Base-by-base conservation (phyloP, 83 land plant species). In the Diphasiastrum complanatum region DNA sequence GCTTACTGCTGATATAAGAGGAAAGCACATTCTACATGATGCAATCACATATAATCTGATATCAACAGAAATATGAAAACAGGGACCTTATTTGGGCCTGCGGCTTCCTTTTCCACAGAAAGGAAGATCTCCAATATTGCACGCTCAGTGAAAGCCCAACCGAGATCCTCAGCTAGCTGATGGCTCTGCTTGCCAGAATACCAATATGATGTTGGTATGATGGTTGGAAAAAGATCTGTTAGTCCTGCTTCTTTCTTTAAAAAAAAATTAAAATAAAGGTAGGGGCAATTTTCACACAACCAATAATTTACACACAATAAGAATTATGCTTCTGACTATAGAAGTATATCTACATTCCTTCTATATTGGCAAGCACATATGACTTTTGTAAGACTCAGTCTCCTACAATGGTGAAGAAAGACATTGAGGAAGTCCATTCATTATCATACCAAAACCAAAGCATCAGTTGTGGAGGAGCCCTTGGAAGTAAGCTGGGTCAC, bases 111-210 rank as follows among this genome's bases (percentile, higher is more conserved):
- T 66, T 89, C 99, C 24, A 68, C 82, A 6, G 67, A 76, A n/a
- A 78, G 5, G 54, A 80, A 70, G n/a, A 59, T 57, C 26, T 83
- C 92, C 19, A 85, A 65, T 5, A 89, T 79, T 46, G 71, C 33
- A 36, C 79, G 68, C 43, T 89, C 91, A 3, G 92, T 60, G 60
- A 82, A 95, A 16, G 99, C 92, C 60, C 78, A 72, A 0, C 84
- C 97, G 72, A 89, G 72, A 55, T 89, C 92, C 70, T 82, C 86
- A 8, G 89, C 96, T 25, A 95, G 65, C 49, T 81, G 84, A 77
- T 82, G 82, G 55, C 83, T 84, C 99, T 95, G 78, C 41, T 5
- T 23, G 47, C 2, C 70, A 8, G 24, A 51, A 48, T 68, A 18
- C 25, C 49, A 47, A 43, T n/a, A 18, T 32, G 22, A 10, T 29